A percentile compares a stretch with the other conserved stretches of the same genome.
Evolutionary conservation across 2,329 filamentous ascomycete species (phyloP).

Genomic region (Raffaelea arxii): DNA sequence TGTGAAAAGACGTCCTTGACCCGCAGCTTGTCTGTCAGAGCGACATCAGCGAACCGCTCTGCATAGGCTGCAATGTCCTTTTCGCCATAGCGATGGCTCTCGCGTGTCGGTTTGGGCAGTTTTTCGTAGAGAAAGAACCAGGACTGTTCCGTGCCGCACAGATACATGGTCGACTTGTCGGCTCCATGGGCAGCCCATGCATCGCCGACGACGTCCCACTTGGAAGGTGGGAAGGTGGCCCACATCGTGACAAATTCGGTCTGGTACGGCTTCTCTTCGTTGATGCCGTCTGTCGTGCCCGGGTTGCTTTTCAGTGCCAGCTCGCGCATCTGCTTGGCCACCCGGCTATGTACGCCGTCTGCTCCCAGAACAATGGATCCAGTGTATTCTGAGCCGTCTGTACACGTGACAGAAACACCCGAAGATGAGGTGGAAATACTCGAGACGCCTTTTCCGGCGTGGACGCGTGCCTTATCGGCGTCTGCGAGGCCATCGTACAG

Average conservation of each 20-base stretch:
- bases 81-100: neutral
- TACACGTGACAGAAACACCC: neutral
- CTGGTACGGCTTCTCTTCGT: constrained; percentile 47
- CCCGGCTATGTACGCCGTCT: constrained; percentile 16
- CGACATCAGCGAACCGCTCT: neutral
- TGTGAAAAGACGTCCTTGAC: neutral
- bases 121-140: neutral
- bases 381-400: neutral
- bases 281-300: constrained; percentile 7
- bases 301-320: constrained; percentile 29
- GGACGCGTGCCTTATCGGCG: neutral
- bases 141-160: neutral
- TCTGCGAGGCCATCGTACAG: neutral
- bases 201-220: neutral
- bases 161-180: neutral
- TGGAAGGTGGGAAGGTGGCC: neutral
- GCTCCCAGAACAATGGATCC: constrained; percentile 14
- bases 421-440: neutral
- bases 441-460: neutral
- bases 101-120: neutral
- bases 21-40: neutral
- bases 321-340: constrained; percentile 20
- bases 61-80: neutral
- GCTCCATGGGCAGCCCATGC: neutral
- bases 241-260: constrained; percentile 27